These are phyloP conservation scores for Kwoniella shivajii DNA, from an alignment of 1,284 basidiomycete genomes.

Conservation along the genomic window DNA sequence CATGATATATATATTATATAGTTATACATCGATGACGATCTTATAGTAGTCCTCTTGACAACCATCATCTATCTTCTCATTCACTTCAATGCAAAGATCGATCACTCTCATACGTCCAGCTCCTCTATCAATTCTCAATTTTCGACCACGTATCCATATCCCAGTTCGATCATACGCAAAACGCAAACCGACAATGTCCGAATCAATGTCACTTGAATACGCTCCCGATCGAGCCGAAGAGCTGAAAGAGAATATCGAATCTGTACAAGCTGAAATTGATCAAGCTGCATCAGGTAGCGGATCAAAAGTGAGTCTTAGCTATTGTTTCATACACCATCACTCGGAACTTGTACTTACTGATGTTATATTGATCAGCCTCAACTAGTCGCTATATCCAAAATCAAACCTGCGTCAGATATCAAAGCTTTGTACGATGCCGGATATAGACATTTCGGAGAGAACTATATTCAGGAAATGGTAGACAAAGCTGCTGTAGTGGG, in stretches of 20 bases:
- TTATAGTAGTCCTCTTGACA: no score
- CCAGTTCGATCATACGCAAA: conserved; percentile 2
- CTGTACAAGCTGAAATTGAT: conserved; percentile 50
- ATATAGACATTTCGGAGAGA: conserved; percentile 93
- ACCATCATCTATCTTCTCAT: no score
- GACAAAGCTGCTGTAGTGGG: conserved; percentile 79
- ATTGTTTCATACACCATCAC: no score
- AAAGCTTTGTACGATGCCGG: conserved; percentile 75
- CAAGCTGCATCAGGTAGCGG: conserved; percentile 20
- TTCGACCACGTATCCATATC: not conserved
- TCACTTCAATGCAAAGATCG: not conserved
- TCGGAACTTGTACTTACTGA: not conserved
- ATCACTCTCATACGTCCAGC: not conserved
- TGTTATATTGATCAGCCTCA: conserved; percentile 47
- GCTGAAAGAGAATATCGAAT: conserved; percentile 51
- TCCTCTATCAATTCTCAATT: not conserved
- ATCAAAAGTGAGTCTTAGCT: conserved; percentile 6
- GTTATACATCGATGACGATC: no score
- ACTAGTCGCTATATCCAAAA: conserved; percentile 91
- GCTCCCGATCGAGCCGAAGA: conserved; percentile 50
- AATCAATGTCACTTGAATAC: conserved; percentile 33
- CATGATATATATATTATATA: no score
- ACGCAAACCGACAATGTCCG: conserved; percentile 7
- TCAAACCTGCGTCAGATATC: conserved; percentile 87
- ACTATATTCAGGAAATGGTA: conserved; percentile 94